Evolutionary conservation across 495 filamentous ascomycete genomes (phyloP).

Genomic region (Apodospora peruviana): DNA sequence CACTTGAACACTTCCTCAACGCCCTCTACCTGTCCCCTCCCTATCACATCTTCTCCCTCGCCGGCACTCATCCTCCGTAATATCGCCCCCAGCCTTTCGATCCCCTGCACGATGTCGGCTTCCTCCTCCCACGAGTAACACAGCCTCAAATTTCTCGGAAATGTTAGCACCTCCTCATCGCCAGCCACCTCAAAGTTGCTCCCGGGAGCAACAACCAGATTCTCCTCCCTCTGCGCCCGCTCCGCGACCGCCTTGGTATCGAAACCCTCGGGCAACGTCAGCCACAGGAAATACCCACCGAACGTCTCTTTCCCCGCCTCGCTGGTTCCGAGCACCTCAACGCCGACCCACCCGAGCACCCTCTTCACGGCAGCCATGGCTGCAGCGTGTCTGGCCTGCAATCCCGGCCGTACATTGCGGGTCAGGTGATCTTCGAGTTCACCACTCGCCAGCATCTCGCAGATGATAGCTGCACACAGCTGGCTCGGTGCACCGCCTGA

Average conservation of each 20-base stretch:
- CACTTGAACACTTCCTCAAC: background rate
- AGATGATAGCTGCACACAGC: conserved; percentile 59
- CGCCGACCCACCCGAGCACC: conserved; percentile 56
- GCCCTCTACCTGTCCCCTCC: background rate
- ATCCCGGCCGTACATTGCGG: conserved; percentile 41
- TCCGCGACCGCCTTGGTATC: conserved; percentile 50
- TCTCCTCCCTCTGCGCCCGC: conserved; percentile 48
- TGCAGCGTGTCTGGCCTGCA: conserved; percentile 49
- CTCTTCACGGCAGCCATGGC: conserved; percentile 50
- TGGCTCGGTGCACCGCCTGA: conserved; percentile 78
- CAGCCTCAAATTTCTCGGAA: conserved; percentile 54
- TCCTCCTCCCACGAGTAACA: conserved; percentile 75
- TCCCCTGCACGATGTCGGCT: conserved; percentile 60
- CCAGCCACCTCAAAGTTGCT: conserved; percentile 61
- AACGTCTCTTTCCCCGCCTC: conserved; percentile 25
- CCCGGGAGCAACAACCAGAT: conserved; percentile 59
- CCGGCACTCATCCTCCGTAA: conserved; percentile 16
- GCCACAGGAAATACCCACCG: conserved; percentile 83
- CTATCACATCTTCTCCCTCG: background rate
- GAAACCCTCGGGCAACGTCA: conserved; percentile 52
- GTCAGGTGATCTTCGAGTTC: conserved; percentile 41
- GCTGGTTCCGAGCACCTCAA: conserved; percentile 27
- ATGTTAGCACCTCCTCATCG: conserved; percentile 43
- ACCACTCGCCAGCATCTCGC: conserved; percentile 50
- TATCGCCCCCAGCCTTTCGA: conserved; percentile 54